Percentiles rank a stretch among this genome's conserved stretches.
These are phyloP conservation scores for Rubroboletus pulcherrimus DNA, from an alignment of 768 basidiomycete genomes.

Conservation along the genomic window DNA sequence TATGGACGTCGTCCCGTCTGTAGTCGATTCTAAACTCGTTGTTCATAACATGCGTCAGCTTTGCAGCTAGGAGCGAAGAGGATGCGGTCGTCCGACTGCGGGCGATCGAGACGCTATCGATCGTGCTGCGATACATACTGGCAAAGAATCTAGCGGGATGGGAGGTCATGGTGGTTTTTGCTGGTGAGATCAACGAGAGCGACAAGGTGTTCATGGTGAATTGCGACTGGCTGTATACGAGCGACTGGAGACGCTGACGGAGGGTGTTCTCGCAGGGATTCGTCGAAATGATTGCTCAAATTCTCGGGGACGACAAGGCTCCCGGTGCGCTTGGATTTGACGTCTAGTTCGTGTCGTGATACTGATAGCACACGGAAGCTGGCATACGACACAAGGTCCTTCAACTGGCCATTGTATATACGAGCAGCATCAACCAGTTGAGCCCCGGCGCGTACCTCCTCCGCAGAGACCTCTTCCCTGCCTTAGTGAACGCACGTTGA, in stretches of 20 bases:
- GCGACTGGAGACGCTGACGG: background rate
- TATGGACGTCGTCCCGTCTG: conserved; percentile 25
- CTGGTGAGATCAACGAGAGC: conserved; percentile 55
- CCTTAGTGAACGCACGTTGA: conserved; percentile 44
- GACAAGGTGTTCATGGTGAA: conserved; percentile 55
- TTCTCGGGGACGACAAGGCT: conserved; percentile 42
- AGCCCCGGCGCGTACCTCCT: conserved; percentile 74
- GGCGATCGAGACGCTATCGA: conserved; percentile 50
- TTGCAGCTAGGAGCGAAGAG: conserved; percentile 33
- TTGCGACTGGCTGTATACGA: background rate
- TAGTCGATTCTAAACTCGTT: conserved; percentile 49
- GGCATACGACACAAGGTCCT: conserved; percentile 49
- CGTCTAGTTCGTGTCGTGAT: background rate
- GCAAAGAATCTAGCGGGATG: conserved; percentile 60
- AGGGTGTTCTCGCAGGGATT: conserved; percentile 40
- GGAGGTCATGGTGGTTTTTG: conserved; percentile 71
- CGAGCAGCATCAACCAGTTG: conserved; percentile 56
- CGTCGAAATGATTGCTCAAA: conserved; percentile 42
- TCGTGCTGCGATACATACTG: conserved; percentile 46
- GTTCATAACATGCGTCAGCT: conserved; percentile 44
- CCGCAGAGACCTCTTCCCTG: conserved; percentile 56
- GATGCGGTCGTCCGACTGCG: conserved; percentile 24
- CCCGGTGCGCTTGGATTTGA: conserved; percentile 29
- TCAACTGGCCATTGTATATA: conserved; percentile 54
- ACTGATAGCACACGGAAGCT: conserved; percentile 31